Base-by-base conservation (phyloP, 2,329 filamentous ascomycete genomes). In the Hypoxylon sp. region DNA sequence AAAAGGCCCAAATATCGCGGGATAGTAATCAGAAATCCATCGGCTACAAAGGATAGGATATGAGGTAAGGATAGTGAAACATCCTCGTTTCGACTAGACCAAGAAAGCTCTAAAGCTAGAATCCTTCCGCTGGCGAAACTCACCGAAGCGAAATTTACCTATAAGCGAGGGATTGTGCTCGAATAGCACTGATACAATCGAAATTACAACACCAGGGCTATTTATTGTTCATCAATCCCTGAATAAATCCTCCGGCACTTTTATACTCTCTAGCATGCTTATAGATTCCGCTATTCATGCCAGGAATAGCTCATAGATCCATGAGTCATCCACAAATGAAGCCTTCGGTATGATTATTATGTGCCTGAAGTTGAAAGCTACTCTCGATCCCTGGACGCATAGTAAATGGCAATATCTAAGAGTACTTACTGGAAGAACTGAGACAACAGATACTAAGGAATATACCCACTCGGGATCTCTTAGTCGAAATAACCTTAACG, bases 81-180 rank as follows among this genome's bases (percentile, higher is more conserved):
- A 30, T 30, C 23, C 14, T 39, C 25, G 23, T 25, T 37, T 27
- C 32, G 30, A 14, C 32, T 52, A 39, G 25, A 27, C 32, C 32
- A 9, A 50, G 37, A 50, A 34, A 5, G 19, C 14, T n/a, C 50
- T 9, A 12, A 16, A 23, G 23, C 37, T 30, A 43, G 51, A 5
- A 43, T 25, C 37, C 27, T 16, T 39, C 16, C 21, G 37, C 7
- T 11, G 29, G 19, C 21, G 14, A 12, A 25, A 52, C 32, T 52
- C n/a, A 16, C 51, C 34, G 51, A 53, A 25, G 23, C 43, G 43
- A 19, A 41, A 27, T 53, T 41, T 41, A 19, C 37, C 1, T 41
- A 41, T 11, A 41, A 41, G 37, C 37, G 37, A 41, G 16, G 37
- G 37, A 21, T 19, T 9, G 37, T 19, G 37, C 37, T 19, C 16